Base-by-base conservation (phyloP, 140 eudicot species). In the Flaveria floridana region DNA sequence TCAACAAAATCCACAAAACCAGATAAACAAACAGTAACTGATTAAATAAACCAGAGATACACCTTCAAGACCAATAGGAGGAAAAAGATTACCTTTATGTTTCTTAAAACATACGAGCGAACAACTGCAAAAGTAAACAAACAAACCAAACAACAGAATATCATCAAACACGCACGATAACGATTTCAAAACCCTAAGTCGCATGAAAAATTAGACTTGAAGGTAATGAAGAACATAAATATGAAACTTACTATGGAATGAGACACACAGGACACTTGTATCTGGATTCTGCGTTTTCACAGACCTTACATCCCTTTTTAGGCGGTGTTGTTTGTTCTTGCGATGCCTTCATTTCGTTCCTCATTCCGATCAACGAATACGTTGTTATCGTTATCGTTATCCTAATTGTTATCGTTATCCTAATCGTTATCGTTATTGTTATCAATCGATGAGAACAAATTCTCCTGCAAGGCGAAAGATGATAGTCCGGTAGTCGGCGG, bases 251-350 rank as follows among this genome's bases (percentile, higher is more conserved):
- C 95, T 90, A 90, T 37, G 92, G 94, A 19, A 88, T 70, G 52
- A 88, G 78, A 73, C 97, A 90, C 18, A 70, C 1, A 14, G 97
- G 97, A 30, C 97, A 90, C 79, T 90, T 90, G 88, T 90, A 90
- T 34, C 83, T 90, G 15, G 95, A 90, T 8, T 82, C 81, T 20
- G 97, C 89, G 50, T 84, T 85, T 34, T 82, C 84, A 64, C 97
- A 90, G 11, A 90, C 88, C 66, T 78, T 55, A 70, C 97, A 90
- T 58, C 16, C 16, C 16, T 74, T 82, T 62, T 78, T 63, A 16
- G 70, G 23, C 37, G 81, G 28, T 55, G 26, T 19, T 18, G 7
- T 7, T 18, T 18, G 37, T 50, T 46, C 37, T 56, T 53, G 55
- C 25, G 55, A n/a, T 37, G 56, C 18, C 23, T 37, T 56, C 20